phyloP scores from a whole-genome alignment of 768 basidiomycete genomes.

The Leccinum boreale region DNA sequence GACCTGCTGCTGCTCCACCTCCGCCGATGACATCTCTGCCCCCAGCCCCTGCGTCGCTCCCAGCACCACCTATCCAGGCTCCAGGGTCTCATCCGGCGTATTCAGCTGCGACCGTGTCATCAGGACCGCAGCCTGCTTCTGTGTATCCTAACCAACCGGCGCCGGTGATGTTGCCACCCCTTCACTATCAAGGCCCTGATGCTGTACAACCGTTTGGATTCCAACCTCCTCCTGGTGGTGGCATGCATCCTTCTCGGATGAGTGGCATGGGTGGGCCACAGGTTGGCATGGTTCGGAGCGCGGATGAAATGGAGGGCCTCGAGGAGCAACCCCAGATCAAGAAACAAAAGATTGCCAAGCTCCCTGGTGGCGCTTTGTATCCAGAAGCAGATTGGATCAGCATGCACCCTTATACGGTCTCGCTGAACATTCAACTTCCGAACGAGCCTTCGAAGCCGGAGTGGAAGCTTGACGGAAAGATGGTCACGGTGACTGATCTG shows the following conservation, averaged over 20 bases:
- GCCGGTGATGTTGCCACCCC: slow-evolving; percentile 80
- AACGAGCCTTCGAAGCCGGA: slow-evolving; percentile 80
- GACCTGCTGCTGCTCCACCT: slow-evolving; percentile 71
- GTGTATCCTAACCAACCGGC: slow-evolving; percentile 52
- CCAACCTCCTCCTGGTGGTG: slow-evolving; percentile 63
- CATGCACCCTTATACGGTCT: slow-evolving; percentile 91
- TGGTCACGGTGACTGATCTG: slow-evolving; percentile 76
- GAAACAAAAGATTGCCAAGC: slow-evolving; percentile 79
- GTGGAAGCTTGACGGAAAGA: slow-evolving; percentile 85
- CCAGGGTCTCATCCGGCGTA: slow-evolving; percentile 52
- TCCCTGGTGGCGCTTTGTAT: slow-evolving; percentile 81
- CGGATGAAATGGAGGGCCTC: slow-evolving; percentile 76
- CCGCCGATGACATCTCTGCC: slow-evolving; percentile 61
- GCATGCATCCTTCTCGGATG: slow-evolving; percentile 68
- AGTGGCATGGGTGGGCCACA: slow-evolving; percentile 58
- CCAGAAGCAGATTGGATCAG: slow-evolving; percentile 87
- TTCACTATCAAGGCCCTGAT: slow-evolving; percentile 80
- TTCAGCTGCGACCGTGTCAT: slow-evolving; percentile 82
- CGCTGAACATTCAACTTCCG: slow-evolving; percentile 81
- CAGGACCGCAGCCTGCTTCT: slow-evolving; percentile 89
- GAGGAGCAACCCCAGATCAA: slow-evolving; percentile 82
- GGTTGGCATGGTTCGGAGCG: slow-evolving; percentile 70
- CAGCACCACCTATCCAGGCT: slow-evolving; percentile 58
- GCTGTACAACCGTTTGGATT: slow-evolving; percentile 77
- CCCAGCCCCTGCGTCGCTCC: slow-evolving; percentile 68